A percentile compares a stretch with the other conserved stretches of the same genome.
Conservation (phyloP, 495 filamentous ascomycete species). For the Daldinia concentrica region DNA sequence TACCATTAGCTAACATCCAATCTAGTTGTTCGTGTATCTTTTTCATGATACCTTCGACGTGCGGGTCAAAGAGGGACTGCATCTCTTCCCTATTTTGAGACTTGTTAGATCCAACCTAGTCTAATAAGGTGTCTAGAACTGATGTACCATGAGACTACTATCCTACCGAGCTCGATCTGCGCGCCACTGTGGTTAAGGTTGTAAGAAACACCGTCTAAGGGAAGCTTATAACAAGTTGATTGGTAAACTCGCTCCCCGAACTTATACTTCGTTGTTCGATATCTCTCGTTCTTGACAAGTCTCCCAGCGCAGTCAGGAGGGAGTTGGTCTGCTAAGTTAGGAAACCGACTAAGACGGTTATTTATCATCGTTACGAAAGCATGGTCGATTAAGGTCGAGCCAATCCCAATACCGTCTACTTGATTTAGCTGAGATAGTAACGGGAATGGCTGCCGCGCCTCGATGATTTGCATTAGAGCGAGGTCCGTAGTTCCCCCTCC, state of each 20-base stretch:
- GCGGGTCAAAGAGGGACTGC: constrained; percentile 63
- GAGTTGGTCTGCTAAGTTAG: constrained; percentile 39
- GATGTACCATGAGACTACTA: constrained; percentile 46
- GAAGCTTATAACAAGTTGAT: constrained; percentile 45
- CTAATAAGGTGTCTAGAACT: neutral
- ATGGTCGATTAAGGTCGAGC: constrained; percentile 50
- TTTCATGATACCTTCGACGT: constrained; percentile 61
- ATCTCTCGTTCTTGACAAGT: constrained; percentile 47
- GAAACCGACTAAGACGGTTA: constrained; percentile 38
- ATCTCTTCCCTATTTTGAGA: constrained; percentile 54
- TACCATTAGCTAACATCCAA: constrained; percentile 57
- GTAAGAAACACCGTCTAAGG: constrained; percentile 48
- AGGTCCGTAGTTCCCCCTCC: constrained; percentile 53
- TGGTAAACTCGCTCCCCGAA: constrained; percentile 51
- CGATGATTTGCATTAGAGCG: constrained; percentile 49
- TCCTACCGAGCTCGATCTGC: constrained; percentile 52
- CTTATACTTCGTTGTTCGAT: constrained; percentile 52
- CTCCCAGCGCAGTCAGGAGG: constrained; percentile 44
- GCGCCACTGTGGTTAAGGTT: constrained; percentile 50
- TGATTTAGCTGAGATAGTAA: constrained; percentile 48
- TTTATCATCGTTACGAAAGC: constrained; percentile 47
- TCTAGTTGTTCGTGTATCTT: constrained; percentile 65
- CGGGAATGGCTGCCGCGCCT: constrained; percentile 42
- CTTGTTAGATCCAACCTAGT: constrained; percentile 16
- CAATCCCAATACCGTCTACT: constrained; percentile 52